phyloP scores from a whole-genome alignment of 2,329 filamentous ascomycete genomes.

The Colletotrichum higginsianum region DNA sequence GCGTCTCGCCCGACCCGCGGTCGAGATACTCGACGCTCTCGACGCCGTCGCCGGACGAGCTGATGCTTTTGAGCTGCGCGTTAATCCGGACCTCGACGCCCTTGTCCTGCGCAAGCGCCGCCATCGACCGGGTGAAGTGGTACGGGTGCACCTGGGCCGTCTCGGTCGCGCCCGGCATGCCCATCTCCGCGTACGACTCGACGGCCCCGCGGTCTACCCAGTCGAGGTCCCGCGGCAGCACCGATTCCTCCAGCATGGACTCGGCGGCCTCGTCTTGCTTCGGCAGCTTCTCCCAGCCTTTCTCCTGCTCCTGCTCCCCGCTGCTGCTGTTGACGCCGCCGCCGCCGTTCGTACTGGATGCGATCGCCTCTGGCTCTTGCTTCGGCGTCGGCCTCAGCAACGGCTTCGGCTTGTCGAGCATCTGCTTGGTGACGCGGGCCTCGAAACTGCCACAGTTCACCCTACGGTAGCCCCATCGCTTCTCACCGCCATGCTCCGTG shows the following conservation, averaged over 20 bases:
- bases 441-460: slow-evolving; percentile 79
- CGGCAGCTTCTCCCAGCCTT: slow-evolving; percentile 73
- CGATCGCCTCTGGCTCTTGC: slow-evolving; percentile 28
- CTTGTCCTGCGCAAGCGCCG: slow-evolving; percentile 78
- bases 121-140: slow-evolving; percentile 90
- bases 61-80: slow-evolving; percentile 77
- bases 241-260: slow-evolving; percentile 66
- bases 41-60: slow-evolving; percentile 66
- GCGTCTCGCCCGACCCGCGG: slow-evolving; percentile 55
- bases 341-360: slow-evolving; percentile 21
- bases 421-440: slow-evolving; percentile 55
- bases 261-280: slow-evolving; percentile 69
- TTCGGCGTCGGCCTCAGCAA: slow-evolving; percentile 37
- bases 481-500: slow-evolving; percentile 83
- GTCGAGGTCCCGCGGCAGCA: slow-evolving; percentile 83
- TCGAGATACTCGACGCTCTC: slow-evolving; percentile 74
- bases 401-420: slow-evolving; percentile 50
- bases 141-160: slow-evolving; percentile 96
- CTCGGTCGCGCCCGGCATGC: slow-evolving; percentile 74
- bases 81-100: slow-evolving; percentile 79
- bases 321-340: too few relatives aligned
- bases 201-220: slow-evolving; percentile 83
- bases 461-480: slow-evolving; percentile 88
- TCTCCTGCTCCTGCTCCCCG: slow-evolving; percentile 44
- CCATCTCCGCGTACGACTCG: slow-evolving; percentile 85